Percentiles rank a stretch among this genome's conserved stretches.
Conservation (phyloP, 306 rosid genomes). For the Lupinus albus region DNA sequence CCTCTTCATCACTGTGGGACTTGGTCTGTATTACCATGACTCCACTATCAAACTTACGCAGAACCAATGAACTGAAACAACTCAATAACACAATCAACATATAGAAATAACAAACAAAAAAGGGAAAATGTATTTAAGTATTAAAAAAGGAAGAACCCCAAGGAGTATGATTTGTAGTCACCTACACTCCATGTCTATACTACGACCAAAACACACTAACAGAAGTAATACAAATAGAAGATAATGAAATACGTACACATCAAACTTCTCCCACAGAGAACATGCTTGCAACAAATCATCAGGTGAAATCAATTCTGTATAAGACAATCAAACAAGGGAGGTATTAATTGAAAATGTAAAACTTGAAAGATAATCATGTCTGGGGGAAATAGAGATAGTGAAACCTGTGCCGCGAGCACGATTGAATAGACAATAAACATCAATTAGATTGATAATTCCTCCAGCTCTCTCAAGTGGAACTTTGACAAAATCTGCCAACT, state of each 20-base stretch:
- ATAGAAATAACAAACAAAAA: constrained; percentile 15
- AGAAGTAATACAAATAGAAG: constrained; percentile 38
- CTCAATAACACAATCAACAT: constrained; percentile 30
- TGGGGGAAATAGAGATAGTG: constrained; percentile 20
- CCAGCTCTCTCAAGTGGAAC: constrained; percentile 90
- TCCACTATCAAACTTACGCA: constrained; percentile 96
- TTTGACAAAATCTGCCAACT: constrained; percentile 95
- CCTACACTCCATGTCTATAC: constrained; percentile 28
- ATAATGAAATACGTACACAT: constrained; percentile 67
- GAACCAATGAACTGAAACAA: constrained; percentile 69
- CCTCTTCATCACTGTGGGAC: constrained; percentile 94
- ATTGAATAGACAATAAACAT: constrained; percentile 88
- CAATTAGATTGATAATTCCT: constrained; percentile 90
- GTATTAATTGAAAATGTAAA: constrained; percentile 17
- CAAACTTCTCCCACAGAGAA: constrained; percentile 93
- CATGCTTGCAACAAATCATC: constrained; percentile 97
- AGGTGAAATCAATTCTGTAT: constrained; percentile 91
- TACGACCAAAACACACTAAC: constrained; percentile 14
- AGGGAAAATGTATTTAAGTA: constrained; percentile 1
- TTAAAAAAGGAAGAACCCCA: constrained; percentile 26
- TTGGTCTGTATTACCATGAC: constrained; percentile 95
- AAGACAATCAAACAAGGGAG: constrained; percentile 37
- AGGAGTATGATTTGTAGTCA: constrained; percentile 1
- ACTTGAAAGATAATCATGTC: constrained; percentile 30
- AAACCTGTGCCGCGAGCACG: constrained; percentile 99